Conservation (phyloP, 306 rosid genomes). For the Elaeagnus macrophylla region DNA sequence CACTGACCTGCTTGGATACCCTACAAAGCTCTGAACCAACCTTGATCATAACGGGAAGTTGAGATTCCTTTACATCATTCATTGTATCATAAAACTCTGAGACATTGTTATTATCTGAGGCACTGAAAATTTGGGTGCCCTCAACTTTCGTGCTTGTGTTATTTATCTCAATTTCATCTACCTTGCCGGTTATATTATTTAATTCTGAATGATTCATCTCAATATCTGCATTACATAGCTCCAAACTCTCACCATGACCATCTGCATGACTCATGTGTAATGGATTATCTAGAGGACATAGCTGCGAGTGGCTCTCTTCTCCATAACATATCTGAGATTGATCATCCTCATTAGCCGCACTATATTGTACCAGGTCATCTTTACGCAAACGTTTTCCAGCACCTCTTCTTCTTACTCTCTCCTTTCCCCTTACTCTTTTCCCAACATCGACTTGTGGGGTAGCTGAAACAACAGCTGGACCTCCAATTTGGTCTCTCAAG, state of each 20-base stretch:
- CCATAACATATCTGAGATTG: constrained; percentile 64
- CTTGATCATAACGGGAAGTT: constrained; percentile 19
- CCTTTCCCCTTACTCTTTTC: constrained; percentile 84
- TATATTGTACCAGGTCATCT: constrained; percentile 53
- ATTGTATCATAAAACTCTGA: constrained; percentile 23
- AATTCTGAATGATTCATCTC: constrained; percentile 54
- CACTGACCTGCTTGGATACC: constrained; percentile 20
- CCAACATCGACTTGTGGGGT: constrained; percentile 56
- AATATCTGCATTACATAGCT: constrained; percentile 42
- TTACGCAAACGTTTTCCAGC: constrained; percentile 68
- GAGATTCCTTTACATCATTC: constrained; percentile 24
- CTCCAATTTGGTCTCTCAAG: constrained; percentile 88
- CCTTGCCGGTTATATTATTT: constrained; percentile 33
- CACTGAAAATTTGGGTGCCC: constrained; percentile 14
- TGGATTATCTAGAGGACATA: constrained; percentile 43
- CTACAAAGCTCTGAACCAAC: constrained; percentile 23
- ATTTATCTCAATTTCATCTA: constrained; percentile 28
- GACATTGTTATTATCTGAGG: constrained; percentile 13
- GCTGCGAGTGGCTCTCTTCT: constrained; percentile 44
- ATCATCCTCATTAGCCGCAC: constrained; percentile 59
- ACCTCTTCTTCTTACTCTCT: constrained; percentile 87
- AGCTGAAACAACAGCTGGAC: constrained; percentile 47
- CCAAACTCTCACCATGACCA: constrained; percentile 38
- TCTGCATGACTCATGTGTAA: constrained; percentile 44
- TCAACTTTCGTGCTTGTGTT: constrained; percentile 30